Evolutionary conservation across 305 asterid genomes (phyloP).

Genomic region (Ajuga reptans): DNA sequence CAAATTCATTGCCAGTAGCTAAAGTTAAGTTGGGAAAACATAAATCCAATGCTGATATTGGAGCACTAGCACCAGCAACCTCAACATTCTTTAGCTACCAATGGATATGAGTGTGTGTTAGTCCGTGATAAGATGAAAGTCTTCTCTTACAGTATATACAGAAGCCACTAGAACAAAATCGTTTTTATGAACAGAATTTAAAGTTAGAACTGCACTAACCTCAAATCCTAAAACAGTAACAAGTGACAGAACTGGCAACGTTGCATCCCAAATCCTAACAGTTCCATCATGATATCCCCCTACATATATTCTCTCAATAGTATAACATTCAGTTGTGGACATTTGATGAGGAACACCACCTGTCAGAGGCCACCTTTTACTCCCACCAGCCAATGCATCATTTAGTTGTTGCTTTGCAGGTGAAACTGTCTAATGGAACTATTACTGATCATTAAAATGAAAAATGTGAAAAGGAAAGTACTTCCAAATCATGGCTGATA

Average conservation of each 20-base stretch:
- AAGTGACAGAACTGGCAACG: conserved; percentile 61
- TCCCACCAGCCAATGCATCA: conserved; percentile 29
- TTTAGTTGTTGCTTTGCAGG: conserved; percentile 38
- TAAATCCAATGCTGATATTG: conserved; percentile 69
- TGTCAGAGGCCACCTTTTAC: conserved; percentile 63
- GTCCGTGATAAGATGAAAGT: conserved; percentile 16
- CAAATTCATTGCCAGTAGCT: conserved; percentile 79
- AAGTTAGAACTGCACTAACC: conserved; percentile 41
- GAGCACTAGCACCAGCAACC: conserved; percentile 47
- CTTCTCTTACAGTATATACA: conserved; percentile 1
- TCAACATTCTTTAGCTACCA: conserved; percentile 50
- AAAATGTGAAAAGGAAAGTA: not conserved
- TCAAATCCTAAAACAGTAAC: conserved; percentile 47
- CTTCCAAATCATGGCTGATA: conserved; percentile 12
- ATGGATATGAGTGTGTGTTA: conserved; percentile 3
- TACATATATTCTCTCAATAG: conserved; percentile 56
- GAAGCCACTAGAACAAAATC: conserved; percentile 8
- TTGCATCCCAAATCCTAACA: conserved; percentile 84
- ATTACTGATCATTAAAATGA: conserved; percentile 33
- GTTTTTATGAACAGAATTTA: conserved; percentile 12
- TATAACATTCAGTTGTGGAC: conserved; percentile 38
- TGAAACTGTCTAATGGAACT: conserved; percentile 51
- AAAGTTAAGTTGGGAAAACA: conserved; percentile 49
- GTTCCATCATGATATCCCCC: conserved; percentile 95
- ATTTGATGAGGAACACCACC: conserved; percentile 62